Conservation (phyloP, 257 asterid genomes). For the Rauvolfia tetraphylla region DNA sequence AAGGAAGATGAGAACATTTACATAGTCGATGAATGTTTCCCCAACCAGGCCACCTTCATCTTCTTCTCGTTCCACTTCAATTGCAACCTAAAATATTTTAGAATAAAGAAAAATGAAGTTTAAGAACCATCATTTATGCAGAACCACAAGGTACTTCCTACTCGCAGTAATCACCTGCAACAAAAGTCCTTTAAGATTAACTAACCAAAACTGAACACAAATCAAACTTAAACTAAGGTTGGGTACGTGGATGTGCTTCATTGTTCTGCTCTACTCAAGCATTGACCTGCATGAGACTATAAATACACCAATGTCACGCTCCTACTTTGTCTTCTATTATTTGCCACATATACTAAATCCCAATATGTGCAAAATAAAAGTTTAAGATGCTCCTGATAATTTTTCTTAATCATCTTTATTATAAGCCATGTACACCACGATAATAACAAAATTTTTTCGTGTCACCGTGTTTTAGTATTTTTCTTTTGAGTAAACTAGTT, state of each 20-base stretch:
- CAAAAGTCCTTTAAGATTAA: neutral
- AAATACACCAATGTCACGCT: neutral
- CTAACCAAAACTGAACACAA: neutral
- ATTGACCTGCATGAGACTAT: neutral
- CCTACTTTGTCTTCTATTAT: neutral
- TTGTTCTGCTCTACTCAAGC: neutral
- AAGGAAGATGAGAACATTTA: conserved; percentile 28
- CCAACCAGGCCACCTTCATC: conserved; percentile 97
- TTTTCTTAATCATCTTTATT: neutral
- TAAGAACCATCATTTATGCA: neutral
- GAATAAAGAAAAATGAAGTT: conserved; percentile 12
- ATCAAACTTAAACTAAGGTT: neutral
- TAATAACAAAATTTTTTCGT: neutral
- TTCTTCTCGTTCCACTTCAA: conserved; percentile 96
- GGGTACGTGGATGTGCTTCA: neutral
- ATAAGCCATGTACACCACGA: neutral
- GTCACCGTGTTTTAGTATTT: neutral
- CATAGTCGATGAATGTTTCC: conserved; percentile 94
- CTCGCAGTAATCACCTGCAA: neutral
- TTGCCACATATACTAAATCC: neutral
- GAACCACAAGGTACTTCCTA: neutral
- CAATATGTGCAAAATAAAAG: neutral
- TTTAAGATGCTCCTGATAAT: neutral
- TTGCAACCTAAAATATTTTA: conserved; percentile 60
- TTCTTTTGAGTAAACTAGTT: neutral